These are phyloP conservation scores for Amphichorda felina DNA, from an alignment of 2,329 filamentous ascomycete species.

Conservation along the genomic window DNA sequence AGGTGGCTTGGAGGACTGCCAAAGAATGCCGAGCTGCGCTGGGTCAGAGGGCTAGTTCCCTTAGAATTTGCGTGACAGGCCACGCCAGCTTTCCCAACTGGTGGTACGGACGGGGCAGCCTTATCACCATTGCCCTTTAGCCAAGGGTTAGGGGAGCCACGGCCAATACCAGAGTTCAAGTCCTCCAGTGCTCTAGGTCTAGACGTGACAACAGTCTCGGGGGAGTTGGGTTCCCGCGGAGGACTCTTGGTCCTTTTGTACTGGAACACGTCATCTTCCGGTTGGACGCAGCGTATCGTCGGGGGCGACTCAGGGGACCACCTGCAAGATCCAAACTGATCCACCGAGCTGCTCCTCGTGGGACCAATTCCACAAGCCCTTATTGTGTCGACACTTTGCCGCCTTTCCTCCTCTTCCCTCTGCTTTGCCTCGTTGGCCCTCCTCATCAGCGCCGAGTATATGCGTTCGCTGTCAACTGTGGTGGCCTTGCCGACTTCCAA, in stretches of 20 bases:
- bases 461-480: conserved; percentile 38
- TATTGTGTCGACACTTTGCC: conserved; percentile 1
- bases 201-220: background rate
- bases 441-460: conserved; percentile 55
- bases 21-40: conserved; percentile 35
- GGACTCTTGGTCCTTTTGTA: conserved; percentile 4
- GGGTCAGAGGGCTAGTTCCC: background rate
- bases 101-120: too few relatives aligned
- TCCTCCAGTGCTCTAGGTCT: too few relatives aligned
- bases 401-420: conserved; percentile 8
- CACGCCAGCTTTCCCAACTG: background rate
- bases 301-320: conserved; percentile 14
- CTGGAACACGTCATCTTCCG: conserved; percentile 20
- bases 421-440: conserved; percentile 27
- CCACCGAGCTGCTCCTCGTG: conserved; percentile 7
- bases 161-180: too few relatives aligned
- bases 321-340: conserved; percentile 3
- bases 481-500: background rate
- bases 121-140: background rate
- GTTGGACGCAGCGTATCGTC: conserved; percentile 20
- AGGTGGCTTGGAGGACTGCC: conserved; percentile 37
- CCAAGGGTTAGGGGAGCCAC: conserved; percentile 3
- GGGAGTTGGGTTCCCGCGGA: background rate
- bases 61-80: background rate
- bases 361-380: conserved; percentile 4